Evolutionary conservation across 2,329 filamentous ascomycete genomes (phyloP).

Genomic region (Ascochyta lentis): DNA sequence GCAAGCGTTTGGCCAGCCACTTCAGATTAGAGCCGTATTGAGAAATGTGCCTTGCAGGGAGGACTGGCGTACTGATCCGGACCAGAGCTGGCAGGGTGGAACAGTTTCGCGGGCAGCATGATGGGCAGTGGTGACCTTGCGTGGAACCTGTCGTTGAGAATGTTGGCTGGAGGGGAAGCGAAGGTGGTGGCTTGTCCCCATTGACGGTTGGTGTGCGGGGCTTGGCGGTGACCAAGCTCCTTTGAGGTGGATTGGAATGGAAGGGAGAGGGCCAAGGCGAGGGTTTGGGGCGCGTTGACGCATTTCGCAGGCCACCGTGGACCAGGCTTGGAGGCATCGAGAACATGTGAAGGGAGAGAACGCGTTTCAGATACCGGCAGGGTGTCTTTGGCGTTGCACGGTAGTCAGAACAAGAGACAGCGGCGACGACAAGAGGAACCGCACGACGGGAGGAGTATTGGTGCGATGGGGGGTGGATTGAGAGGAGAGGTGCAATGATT

Average conservation of each 20-base stretch:
- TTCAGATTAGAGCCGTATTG: slow-evolving; percentile 33
- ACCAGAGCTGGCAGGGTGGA: slow-evolving; percentile 25
- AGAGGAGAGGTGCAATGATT: background rate
- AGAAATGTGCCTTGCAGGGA: slow-evolving; percentile 48
- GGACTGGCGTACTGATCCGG: slow-evolving; percentile 37
- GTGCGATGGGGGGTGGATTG: slow-evolving; percentile 2
- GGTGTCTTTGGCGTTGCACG: slow-evolving; percentile 15
- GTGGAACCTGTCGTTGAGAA: slow-evolving; percentile 37
- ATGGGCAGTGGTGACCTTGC: slow-evolving; percentile 33
- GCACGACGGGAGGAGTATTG: slow-evolving; percentile 8
- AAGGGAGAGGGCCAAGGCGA: slow-evolving; percentile 28
- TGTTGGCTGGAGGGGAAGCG: slow-evolving; percentile 28
- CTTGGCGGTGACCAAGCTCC: slow-evolving; percentile 32
- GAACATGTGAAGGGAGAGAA: slow-evolving; percentile 17
- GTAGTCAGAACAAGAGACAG: slow-evolving; percentile 17
- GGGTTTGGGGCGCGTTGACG: slow-evolving; percentile 18
- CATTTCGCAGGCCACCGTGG: slow-evolving; percentile 11
- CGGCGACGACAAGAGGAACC: slow-evolving; percentile 4
- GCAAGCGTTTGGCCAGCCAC: slow-evolving; percentile 36
- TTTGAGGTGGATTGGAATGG: slow-evolving; percentile 35
- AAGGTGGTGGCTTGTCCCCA: slow-evolving; percentile 23
- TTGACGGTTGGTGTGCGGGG: slow-evolving; percentile 22
- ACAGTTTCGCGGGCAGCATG: slow-evolving; percentile 39
- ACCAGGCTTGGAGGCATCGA: slow-evolving; percentile 16
- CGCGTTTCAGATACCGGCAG: slow-evolving; percentile 11